Evolutionary conservation across 331 rosid species (phyloP).

Genomic region (Quercus tomentella): DNA sequence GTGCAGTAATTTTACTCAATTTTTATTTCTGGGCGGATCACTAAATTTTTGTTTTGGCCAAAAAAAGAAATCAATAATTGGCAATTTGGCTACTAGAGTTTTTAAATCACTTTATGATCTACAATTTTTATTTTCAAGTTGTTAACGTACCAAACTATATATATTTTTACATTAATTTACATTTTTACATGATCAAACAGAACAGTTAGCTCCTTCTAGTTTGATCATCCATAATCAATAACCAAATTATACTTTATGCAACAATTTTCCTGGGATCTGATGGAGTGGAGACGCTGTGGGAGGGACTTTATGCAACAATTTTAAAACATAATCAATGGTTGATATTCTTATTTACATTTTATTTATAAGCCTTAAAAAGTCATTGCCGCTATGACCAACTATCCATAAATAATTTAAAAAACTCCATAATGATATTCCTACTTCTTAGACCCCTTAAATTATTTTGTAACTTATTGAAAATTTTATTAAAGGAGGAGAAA

Average conservation of each 20-base stretch:
- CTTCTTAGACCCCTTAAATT: background rate
- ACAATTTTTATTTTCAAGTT: background rate
- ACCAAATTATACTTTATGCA: background rate
- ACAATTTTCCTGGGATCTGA: background rate
- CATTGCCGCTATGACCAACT: background rate
- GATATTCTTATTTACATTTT: background rate
- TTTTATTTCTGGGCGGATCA: rapidly evolving
- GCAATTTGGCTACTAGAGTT: too few relatives aligned
- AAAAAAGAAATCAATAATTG: too few relatives aligned
- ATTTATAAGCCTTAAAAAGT: background rate
- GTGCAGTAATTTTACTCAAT: rapidly evolving
- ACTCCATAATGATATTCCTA: background rate
- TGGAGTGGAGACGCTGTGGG: too few relatives aligned
- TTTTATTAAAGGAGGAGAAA: background rate
- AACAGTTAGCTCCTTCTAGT: background rate
- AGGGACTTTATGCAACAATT: background rate
- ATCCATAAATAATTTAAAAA: background rate
- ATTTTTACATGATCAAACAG: background rate
- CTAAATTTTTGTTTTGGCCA: too few relatives aligned
- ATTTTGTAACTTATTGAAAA: background rate
- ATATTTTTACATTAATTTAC: background rate
- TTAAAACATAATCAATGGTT: background rate
- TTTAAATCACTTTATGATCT: too few relatives aligned
- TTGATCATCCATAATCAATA: background rate
- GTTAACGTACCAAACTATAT: background rate